Evolutionary conservation across 345 rosid species (phyloP), one percentile per base, ranked within the genome.

Genomic region (Ceriops decandra): DNA sequence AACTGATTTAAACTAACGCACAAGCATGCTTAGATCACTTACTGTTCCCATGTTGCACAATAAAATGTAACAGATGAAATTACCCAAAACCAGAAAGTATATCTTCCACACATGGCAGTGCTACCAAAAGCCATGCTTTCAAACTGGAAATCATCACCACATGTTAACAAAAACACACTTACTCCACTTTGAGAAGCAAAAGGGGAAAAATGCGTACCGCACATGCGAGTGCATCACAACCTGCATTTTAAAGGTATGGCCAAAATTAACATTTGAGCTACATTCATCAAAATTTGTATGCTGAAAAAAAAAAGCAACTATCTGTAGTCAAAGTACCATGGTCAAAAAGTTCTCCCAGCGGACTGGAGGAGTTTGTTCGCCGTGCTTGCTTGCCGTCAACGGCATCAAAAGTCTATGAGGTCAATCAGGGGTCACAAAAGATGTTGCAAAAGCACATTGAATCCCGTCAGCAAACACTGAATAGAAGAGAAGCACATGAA

Each of bases 381-480:
- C 98, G 83, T 22, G 99, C 98, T 92, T 95, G 99, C 76, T 95
- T 95, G 57, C 99, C 99, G 75, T 92, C 99, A 76, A 95, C 91
- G 69, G 92, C 96, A 84, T 95, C 99, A 82, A 95, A 95, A 60
- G 99, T 95, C 99, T 95, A 73, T 17, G 15, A 53, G 77, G 57
- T 47, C 49, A 3, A 42, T 42, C n/a, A 5, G 17, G 7, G 26
- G 28, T 70, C 73, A 72, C 42, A 24, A 62, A 54, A 49, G 46
- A n/a, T 11, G 17, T 28, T 66, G 67, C 30, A 16, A 20, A 35
- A 21, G 30, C 70, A 31, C 47, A 72, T 57, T 53, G 22, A 30
- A 68, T 7, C 28, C 60, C 24, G n/a, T n/a, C 21, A 10, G 28
- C n/a, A 46, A 24, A 16, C 35, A 56, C 21, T 3, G 17, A 42